Conservation (phyloP, 768 basidiomycete genomes). For the Imleria badia region DNA sequence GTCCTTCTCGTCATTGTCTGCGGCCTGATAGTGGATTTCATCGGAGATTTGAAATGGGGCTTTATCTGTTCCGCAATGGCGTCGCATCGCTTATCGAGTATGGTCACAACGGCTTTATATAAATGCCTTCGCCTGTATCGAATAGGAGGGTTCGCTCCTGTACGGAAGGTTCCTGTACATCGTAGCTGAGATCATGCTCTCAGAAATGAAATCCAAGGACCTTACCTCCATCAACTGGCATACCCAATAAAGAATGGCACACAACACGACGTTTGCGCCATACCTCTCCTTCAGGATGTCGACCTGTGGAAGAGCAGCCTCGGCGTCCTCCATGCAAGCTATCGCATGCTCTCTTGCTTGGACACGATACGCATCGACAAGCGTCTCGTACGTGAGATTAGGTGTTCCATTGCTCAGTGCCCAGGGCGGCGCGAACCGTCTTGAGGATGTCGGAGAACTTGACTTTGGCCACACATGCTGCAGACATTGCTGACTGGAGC, state of each 20-base stretch:
- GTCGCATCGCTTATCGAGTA: slow-evolving; percentile 28
- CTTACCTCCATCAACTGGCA: slow-evolving; percentile 40
- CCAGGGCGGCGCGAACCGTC: slow-evolving; percentile 20
- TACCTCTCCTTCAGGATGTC: slow-evolving; percentile 19
- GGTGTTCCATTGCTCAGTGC: not conserved
- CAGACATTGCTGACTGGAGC: slow-evolving; percentile 23
- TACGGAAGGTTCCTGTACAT: slow-evolving; percentile 22
- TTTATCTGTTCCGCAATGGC: slow-evolving; percentile 25
- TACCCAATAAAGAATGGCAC: slow-evolving; percentile 49
- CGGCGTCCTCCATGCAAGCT: slow-evolving; percentile 36
- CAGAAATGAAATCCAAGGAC: not conserved
- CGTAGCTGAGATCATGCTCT: not conserved
- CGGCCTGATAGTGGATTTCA: slow-evolving; percentile 20
- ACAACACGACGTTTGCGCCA: slow-evolving; percentile 28
- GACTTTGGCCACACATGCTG: slow-evolving; percentile 22
- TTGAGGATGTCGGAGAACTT: slow-evolving; percentile 27
- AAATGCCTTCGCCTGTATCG: slow-evolving; percentile 13
- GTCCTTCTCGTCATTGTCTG: not conserved
- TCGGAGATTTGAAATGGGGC: slow-evolving; percentile 17
- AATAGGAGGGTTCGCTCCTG: slow-evolving; percentile 22
- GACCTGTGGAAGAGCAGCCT: slow-evolving; percentile 22
- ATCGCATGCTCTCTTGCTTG: slow-evolving; percentile 16
- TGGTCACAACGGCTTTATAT: slow-evolving; percentile 19
- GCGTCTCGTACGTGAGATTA: slow-evolving; percentile 28
- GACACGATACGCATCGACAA: slow-evolving; percentile 31